Conservation (phyloP, 306 rosid genomes). For the Gastrolobium villosum region DNA sequence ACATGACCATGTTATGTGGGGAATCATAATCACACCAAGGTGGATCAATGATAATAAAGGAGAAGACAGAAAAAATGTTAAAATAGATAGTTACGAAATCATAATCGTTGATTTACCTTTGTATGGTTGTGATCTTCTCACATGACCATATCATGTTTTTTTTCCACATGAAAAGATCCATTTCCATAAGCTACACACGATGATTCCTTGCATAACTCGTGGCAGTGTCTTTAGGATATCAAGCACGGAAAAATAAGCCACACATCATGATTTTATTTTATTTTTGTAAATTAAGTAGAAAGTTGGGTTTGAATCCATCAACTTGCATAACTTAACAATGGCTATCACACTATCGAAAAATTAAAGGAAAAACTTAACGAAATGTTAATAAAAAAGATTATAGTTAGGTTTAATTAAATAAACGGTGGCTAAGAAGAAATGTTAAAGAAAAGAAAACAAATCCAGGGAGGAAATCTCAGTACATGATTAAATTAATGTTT, state of each 20-base stretch:
- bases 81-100: no score
- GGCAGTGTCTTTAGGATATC: conserved; percentile 47
- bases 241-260: conserved; percentile 49
- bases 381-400: background rate
- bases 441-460: conserved; percentile 2
- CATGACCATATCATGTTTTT: no score
- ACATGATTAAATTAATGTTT: conserved; percentile 57
- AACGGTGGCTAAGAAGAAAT: conserved; percentile 25
- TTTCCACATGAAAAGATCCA: no score
- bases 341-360: background rate
- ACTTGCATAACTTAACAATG: background rate
- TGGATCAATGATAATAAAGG: no score
- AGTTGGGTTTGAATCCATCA: conserved; percentile 31
- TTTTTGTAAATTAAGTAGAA: background rate
- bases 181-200: background rate
- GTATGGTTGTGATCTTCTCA: no score
- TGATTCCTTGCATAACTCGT: conserved; percentile 18
- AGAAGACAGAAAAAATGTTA: no score
- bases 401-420: conserved; percentile 43
- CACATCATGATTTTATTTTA: conserved; percentile 17
- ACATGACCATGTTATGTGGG: no score
- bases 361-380: no score
- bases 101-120: no score
- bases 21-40: no score
- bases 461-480: conserved; percentile 49